Evolutionary conservation across 192 early-diverging fungal species (phyloP), one percentile per base, ranked within the genome.

Genomic region (Lobulomyces angularis): DNA sequence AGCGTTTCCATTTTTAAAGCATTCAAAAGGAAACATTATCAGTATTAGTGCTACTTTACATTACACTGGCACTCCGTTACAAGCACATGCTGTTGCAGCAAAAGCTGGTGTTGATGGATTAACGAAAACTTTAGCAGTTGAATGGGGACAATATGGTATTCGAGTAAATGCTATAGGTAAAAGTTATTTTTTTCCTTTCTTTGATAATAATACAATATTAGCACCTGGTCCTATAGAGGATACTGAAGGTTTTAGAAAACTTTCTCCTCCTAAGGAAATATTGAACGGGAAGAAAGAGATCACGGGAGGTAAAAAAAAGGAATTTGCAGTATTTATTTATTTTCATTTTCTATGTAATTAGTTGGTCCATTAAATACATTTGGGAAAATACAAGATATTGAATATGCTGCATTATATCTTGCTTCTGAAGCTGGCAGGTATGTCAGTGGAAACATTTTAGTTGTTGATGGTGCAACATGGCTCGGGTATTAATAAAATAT

Each of bases 1-100:
- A 26, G 67, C 69, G 22, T 64, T 82, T 35, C 69, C 74, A 12
- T 55, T 80, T 37, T 56, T 86, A 27, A 86, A 86, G 52, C 53
- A 57, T 25, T 51, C 71, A 35, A 71, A 71, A 40, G 83, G 81
- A 8, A 35, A 44, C 16, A 60, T 86, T 39, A 65, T 86, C 43
- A 83, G 79, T 53, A 71, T 86, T 19, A 66, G 67, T 8, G 81
- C 83, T 1, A 84, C 76, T 9, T 55, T 84, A 17, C 71, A 69
- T 7, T 82, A 84, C 50, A 56, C 51, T 8, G 74, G 61, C 21
- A 59, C 58, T 4, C 48, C 61, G 8, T 53, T 64, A 39, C 64
- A 70, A 46, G 55, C 53, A 14, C 58, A 75, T 43, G 64, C 57
- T 41, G 62, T 49, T 35, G 74, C 74, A 23, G 78, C 78, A 38